Base-by-base conservation (phyloP, 2,329 filamentous ascomycete species). In the Alternaria sp. region DNA sequence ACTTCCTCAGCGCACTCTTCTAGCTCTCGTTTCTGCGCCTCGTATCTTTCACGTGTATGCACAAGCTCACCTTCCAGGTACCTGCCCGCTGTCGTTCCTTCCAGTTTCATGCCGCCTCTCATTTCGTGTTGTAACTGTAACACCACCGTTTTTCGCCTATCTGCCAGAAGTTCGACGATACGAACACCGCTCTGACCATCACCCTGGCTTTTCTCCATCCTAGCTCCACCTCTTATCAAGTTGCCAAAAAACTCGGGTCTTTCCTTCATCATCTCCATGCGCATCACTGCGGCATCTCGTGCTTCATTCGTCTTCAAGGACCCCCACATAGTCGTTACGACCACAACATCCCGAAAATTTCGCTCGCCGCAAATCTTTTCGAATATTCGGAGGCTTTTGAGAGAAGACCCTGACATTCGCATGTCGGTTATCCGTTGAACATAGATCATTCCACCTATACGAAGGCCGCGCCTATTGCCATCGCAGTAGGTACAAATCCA, bases 251-350 rank as follows among this genome's bases (percentile, higher is more conserved):
- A 54, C 32, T 58, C 48, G 0, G 51, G 30, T 38, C 44, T 39
- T 26, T 36, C 48, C 6, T 26, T 4, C 26, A 57, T 32, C 18
- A 24, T 61, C 0, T 41, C 36, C 24, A 62, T 54, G 22, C 61
- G 47, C 34, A 20, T 18, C 34, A 5, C 41, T 28, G 48, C 48
- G n/a, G 48, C 34, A 51, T 51, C 48, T 12, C 36, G 32, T 26
- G 48, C 22, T 44, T 57, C 54, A 26, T 51, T 36, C 5, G 34
- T 30, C 7, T 55, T 46, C 3, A 61, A 34, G 9, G 34, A 24
- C 7, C 51, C 75, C 81, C 81, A 84, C 71, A 80, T 78, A 20
- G 75, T 82, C 4, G 81, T 83, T 1, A 72, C 74, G n/a, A 84
- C 65, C 5, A 80, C 63, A 11, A 84, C 80, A 47, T 80, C 76